Percentiles rank a stretch among this genome's conserved stretches.
phyloP scores from a whole-genome alignment of 2,329 filamentous ascomycete species.

The Pseudogymnoascus sp. region DNA sequence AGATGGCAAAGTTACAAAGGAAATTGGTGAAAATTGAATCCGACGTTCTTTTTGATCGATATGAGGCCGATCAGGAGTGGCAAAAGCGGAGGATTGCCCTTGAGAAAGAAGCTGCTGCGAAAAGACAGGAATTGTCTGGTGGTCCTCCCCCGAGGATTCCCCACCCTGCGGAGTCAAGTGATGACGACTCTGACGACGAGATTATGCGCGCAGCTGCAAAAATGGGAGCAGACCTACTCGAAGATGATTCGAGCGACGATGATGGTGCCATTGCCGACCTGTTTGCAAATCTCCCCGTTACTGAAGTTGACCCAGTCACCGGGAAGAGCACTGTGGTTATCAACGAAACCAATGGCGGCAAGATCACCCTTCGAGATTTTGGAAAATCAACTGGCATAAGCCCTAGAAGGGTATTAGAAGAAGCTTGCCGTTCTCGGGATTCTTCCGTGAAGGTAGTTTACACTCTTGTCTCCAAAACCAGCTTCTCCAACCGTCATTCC shows the following conservation, averaged over 20 bases:
- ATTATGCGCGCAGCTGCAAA: conserved; percentile 49
- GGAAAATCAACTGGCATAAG: conserved; percentile 71
- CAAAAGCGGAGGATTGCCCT: conserved; percentile 48
- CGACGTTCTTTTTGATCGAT: conserved; percentile 66
- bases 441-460: conserved; percentile 59
- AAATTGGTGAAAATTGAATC: conserved; percentile 72
- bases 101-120: conserved; percentile 51
- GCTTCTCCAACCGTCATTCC: conserved; percentile 68
- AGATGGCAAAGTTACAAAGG: conserved; percentile 57
- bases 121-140: conserved; percentile 33
- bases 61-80: conserved; percentile 59
- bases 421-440: conserved; percentile 73
- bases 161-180: conserved; percentile 14
- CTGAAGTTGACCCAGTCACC: conserved; percentile 48
- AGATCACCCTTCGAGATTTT: conserved; percentile 68
- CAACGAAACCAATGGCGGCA: conserved; percentile 43
- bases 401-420: conserved; percentile 71
- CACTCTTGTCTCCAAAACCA: conserved; percentile 60
- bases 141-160: conserved; percentile 14
- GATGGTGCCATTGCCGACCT: conserved; percentile 48
- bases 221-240: conserved; percentile 51
- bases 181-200: conserved; percentile 36
- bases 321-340: conserved; percentile 52
- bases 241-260: conserved; percentile 42
- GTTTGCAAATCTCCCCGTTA: conserved; percentile 53